phyloP scores from a whole-genome alignment of 2,329 filamentous ascomycete genomes.

The Xylaria hypoxylon region DNA sequence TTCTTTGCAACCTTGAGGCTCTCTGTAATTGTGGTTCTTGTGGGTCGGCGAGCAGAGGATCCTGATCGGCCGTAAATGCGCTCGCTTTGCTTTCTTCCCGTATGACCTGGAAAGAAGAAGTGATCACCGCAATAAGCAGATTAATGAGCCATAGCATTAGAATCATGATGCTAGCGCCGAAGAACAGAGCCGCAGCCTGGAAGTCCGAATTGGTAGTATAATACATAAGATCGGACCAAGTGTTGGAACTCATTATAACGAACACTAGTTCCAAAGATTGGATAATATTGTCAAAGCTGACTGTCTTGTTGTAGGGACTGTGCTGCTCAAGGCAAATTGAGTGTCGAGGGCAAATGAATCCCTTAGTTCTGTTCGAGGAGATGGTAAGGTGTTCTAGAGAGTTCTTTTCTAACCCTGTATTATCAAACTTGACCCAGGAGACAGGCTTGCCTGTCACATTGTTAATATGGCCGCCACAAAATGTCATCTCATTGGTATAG shows the following conservation, averaged over 20 bases:
- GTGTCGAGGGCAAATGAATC: constrained; percentile 85
- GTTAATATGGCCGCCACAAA: constrained; percentile 86
- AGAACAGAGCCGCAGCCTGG: constrained; percentile 83
- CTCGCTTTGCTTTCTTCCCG: constrained; percentile 94
- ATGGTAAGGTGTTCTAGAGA: constrained; percentile 61
- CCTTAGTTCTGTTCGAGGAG: constrained; percentile 74
- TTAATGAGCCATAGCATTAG: constrained; percentile 98
- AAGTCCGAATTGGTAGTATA: constrained; percentile 93
- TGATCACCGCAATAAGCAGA: constrained; percentile 94
- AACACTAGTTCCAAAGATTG: constrained; percentile 95
- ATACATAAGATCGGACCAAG: constrained; percentile 95
- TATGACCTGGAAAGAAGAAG: constrained; percentile 97
- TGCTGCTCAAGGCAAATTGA: constrained; percentile 83
- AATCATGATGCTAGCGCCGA: constrained; percentile 81
- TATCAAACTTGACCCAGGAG: constrained; percentile 73
- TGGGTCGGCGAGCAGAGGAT: constrained; percentile 53
- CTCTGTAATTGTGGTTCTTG: constrained; percentile 57
- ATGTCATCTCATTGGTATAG: constrained; percentile 75
- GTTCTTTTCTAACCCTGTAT: constrained; percentile 39
- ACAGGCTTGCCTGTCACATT: constrained; percentile 65
- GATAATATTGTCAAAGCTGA: constrained; percentile 95
- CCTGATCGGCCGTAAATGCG: constrained; percentile 85
- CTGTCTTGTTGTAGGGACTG: constrained; percentile 85
- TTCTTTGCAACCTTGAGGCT: constrained; percentile 68
- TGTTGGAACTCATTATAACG: constrained; percentile 98